A percentile compares a stretch with the other conserved stretches of the same genome.
These are phyloP conservation scores for Pestalotiopsis sp. DNA, from an alignment of 2,329 filamentous ascomycete species.

Conservation along the genomic window DNA sequence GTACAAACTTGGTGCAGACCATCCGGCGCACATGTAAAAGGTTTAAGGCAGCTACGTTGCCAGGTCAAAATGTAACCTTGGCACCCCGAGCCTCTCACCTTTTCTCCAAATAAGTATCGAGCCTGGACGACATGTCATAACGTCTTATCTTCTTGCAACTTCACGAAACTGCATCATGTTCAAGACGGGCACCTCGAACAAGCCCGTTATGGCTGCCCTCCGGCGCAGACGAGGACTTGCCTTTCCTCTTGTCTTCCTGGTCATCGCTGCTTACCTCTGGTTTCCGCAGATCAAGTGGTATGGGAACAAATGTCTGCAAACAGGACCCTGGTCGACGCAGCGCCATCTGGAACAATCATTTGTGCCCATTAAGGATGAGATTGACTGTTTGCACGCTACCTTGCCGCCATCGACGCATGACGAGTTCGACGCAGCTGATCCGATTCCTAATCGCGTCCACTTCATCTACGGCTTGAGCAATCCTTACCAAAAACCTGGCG, in stretches of 20 bases:
- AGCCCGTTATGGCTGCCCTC: neutral
- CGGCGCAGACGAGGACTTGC: neutral
- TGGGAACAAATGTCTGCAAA: conserved; percentile 36
- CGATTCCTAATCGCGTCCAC: conserved; percentile 41
- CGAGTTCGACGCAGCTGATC: conserved; percentile 20
- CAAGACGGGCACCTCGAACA: neutral
- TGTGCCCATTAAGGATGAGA: conserved; percentile 31
- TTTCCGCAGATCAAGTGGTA: conserved; percentile 17
- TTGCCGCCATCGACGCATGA: conserved; percentile 18
- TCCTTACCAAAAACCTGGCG: conserved; percentile 30
- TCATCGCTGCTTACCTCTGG: neutral
- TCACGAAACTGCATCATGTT: neutral
- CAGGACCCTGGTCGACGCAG: conserved; percentile 36
- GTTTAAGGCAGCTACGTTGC: neutral
- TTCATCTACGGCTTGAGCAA: conserved; percentile 41
- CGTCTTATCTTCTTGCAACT: neutral
- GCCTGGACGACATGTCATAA: neutral
- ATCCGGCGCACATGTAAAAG: neutral
- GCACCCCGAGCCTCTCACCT: neutral
- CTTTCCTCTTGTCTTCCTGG: neutral
- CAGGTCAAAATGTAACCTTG: neutral
- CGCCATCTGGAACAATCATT: conserved; percentile 35
- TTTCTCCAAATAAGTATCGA: neutral
- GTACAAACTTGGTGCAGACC: neutral
- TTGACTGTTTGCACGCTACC: conserved; percentile 35